phyloP scores from a whole-genome alignment of 306 rosid species.

The Cercis canadensis region DNA sequence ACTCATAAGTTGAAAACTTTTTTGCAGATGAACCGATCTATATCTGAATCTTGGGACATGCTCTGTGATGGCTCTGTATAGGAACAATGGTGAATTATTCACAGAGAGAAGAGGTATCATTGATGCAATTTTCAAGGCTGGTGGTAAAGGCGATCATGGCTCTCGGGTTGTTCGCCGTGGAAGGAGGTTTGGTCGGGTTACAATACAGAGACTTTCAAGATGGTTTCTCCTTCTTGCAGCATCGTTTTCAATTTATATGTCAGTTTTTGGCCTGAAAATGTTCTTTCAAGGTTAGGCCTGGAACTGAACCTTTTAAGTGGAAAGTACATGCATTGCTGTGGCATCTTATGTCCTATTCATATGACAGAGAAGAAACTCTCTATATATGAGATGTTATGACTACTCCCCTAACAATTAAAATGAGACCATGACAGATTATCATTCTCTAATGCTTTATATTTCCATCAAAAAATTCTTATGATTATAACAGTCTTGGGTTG shows the following conservation, averaged over 20 bases:
- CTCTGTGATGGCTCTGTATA: slow-evolving; percentile 55
- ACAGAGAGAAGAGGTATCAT: slow-evolving; percentile 58
- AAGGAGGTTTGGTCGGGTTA: slow-evolving; percentile 68
- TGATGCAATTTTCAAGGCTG: slow-evolving; percentile 35
- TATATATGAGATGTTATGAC: no score
- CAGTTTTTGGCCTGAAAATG: slow-evolving; percentile 63
- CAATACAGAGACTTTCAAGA: slow-evolving; percentile 53
- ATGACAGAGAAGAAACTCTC: no score
- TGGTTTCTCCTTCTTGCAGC: slow-evolving; percentile 56
- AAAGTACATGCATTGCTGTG: background rate
- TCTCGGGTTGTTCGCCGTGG: slow-evolving; percentile 65
- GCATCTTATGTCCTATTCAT: no score
- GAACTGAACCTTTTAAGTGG: slow-evolving; percentile 15
- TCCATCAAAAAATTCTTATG: no score
- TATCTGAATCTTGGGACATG: slow-evolving; percentile 41
- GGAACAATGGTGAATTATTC: slow-evolving; percentile 53
- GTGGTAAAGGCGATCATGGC: slow-evolving; percentile 45
- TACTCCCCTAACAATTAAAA: no score
- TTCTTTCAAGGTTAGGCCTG: slow-evolving; percentile 61
- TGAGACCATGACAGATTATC: background rate
- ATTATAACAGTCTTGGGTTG: background rate
- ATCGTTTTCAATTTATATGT: slow-evolving; percentile 53
- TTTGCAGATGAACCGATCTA: slow-evolving; percentile 45
- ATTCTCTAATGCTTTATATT: background rate
- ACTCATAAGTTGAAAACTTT: slow-evolving; percentile 19